These are phyloP conservation scores for Fusarium pseudocircinatum DNA, from an alignment of 2,329 filamentous ascomycete species.

Conservation along the genomic window DNA sequence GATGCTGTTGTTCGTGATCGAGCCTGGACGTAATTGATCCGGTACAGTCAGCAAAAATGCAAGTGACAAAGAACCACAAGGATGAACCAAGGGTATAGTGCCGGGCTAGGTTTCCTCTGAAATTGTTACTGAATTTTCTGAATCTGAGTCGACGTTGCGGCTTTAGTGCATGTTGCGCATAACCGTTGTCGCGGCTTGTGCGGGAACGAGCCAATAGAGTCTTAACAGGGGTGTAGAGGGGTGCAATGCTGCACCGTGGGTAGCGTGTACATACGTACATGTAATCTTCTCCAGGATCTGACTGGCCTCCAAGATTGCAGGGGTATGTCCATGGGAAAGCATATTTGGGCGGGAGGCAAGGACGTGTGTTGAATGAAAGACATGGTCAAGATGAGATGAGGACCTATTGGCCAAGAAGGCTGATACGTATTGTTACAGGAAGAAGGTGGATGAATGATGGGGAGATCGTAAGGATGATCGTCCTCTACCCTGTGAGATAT, in stretches of 20 bases:
- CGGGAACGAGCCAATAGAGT: constrained; percentile 53
- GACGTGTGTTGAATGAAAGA: constrained; percentile 23
- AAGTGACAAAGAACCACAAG: constrained; percentile 21
- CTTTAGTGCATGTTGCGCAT: constrained; percentile 64
- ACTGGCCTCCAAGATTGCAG: constrained; percentile 22
- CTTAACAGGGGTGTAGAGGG: constrained; percentile 30
- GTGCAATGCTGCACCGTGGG: constrained; percentile 34
- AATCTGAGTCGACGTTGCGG: constrained; percentile 56
- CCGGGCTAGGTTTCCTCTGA: constrained; percentile 48
- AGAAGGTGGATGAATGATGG: constrained; percentile 30
- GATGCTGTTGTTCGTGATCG: neutral
- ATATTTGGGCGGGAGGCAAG: constrained; percentile 30
- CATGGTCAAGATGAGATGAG: constrained; percentile 37
- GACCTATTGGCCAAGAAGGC: constrained; percentile 13
- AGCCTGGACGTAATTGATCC: constrained; percentile 10
- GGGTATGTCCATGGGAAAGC: constrained; percentile 25
- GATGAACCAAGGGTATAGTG: constrained; percentile 21
- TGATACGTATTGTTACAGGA: constrained; percentile 6
- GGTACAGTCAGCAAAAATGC: constrained; percentile 13
- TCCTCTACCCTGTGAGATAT: constrained; percentile 39
- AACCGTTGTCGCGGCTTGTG: constrained; percentile 58
- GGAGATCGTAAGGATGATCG: constrained; percentile 40
- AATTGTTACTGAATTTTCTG: constrained; percentile 54
- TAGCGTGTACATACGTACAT: constrained; percentile 7
- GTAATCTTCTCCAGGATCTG: constrained; percentile 14